Percentiles rank a stretch among this genome's conserved stretches.
Conservation (phyloP, 768 basidiomycete genomes). For the Hypholoma sublateritium region DNA sequence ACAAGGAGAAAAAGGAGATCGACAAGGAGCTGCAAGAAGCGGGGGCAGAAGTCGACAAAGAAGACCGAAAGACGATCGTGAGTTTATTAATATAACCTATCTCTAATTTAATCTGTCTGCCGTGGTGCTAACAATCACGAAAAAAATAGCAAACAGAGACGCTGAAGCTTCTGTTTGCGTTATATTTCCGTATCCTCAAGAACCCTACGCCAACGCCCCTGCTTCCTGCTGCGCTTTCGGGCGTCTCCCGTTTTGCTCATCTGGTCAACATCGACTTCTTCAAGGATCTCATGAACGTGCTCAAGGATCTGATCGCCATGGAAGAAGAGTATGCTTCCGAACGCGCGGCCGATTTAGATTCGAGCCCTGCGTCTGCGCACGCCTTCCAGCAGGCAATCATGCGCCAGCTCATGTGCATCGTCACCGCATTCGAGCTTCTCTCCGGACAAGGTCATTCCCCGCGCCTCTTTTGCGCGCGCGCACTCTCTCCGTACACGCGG, state of each 20-base stretch:
- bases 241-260: constrained; percentile 92
- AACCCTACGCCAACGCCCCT: constrained; percentile 75
- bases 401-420: constrained; percentile 78
- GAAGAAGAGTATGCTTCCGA: constrained; percentile 36
- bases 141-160: constrained; percentile 91
- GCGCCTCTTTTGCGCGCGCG: neutral
- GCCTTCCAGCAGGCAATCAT: constrained; percentile 40
- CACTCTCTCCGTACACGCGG: neutral
- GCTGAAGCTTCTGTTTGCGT: constrained; percentile 91
- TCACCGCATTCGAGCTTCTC: constrained; percentile 96
- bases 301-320: constrained; percentile 73
- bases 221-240: constrained; percentile 84
- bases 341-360: constrained; percentile 15
- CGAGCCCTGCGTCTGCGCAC: constrained; percentile 10
- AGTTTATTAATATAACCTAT: constrained; percentile 28
- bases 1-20: constrained; percentile 89
- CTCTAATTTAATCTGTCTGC: constrained; percentile 2
- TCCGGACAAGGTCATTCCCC: constrained; percentile 80
- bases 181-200: constrained; percentile 97
- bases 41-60: constrained; percentile 89
- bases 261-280: constrained; percentile 99
- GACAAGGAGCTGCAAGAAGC: constrained; percentile 92
- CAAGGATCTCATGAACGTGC: constrained; percentile 86
- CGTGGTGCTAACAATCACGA: constrained; percentile 1
- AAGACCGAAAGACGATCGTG: constrained; percentile 82